phyloP scores from a whole-genome alignment of 2,329 filamentous ascomycete species.

The Trichoderma sp. region DNA sequence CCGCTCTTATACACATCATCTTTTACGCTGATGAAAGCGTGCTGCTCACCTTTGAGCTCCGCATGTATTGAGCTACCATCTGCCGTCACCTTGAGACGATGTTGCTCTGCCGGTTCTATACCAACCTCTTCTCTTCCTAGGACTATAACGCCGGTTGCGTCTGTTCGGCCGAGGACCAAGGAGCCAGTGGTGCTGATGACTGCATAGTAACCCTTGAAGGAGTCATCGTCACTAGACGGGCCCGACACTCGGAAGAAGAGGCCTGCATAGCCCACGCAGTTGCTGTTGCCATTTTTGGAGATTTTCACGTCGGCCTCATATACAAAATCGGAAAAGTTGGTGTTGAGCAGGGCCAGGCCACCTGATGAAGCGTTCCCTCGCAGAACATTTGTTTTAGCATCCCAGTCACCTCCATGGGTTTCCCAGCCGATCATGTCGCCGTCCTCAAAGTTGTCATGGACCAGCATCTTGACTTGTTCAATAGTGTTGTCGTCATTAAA shows the following conservation, averaged over 20 bases:
- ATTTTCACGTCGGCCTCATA: slow-evolving; percentile 18
- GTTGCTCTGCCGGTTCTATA: slow-evolving; percentile 10
- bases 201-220: slow-evolving; percentile 31
- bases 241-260: slow-evolving; percentile 37
- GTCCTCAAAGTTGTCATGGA: slow-evolving; percentile 42
- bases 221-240: slow-evolving; percentile 16
- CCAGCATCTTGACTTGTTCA: slow-evolving; percentile 42
- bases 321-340: slow-evolving; percentile 21
- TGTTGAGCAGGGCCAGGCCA: slow-evolving; percentile 20
- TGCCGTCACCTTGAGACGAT: slow-evolving; percentile 21
- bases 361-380: not conserved
- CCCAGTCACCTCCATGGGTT: slow-evolving; percentile 23
- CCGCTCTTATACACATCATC: slow-evolving; percentile 21
- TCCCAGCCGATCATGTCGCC: slow-evolving; percentile 40
- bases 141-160: slow-evolving; percentile 16
- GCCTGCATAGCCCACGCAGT: slow-evolving; percentile 29
- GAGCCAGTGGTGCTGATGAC: slow-evolving; percentile 29
- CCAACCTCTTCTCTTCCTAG: slow-evolving; percentile 14
- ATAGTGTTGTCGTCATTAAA: slow-evolving; percentile 45
- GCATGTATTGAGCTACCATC: slow-evolving; percentile 19
- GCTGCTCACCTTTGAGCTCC: slow-evolving; percentile 20
- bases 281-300: not conserved
- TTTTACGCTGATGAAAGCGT: slow-evolving; percentile 17
- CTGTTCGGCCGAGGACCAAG: slow-evolving; percentile 26
- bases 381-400: not conserved